Evolutionary conservation across 257 asterid genomes (phyloP).

Genomic region (Solanum appendiculatum): DNA sequence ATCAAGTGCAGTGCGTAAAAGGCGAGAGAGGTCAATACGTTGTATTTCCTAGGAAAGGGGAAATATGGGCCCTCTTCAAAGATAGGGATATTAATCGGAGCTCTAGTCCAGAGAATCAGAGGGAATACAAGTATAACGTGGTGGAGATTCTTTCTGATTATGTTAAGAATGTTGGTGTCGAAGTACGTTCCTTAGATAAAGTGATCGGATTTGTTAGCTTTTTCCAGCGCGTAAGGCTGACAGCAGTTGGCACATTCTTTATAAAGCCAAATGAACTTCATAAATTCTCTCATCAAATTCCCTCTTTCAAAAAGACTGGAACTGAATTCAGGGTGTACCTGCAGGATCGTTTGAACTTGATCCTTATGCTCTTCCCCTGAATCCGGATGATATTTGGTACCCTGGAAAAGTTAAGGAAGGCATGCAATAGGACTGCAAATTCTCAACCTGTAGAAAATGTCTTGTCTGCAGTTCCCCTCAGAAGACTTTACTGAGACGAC

Average conservation of each 20-base stretch:
- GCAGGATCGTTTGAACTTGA: slow-evolving; percentile 72
- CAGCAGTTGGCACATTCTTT: not conserved
- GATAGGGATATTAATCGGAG: slow-evolving; percentile 49
- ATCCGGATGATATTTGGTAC: slow-evolving; percentile 31
- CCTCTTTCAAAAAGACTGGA: slow-evolving; percentile 40
- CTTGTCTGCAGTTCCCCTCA: not conserved
- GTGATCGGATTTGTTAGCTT: slow-evolving; percentile 49
- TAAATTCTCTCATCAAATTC: slow-evolving; percentile 56
- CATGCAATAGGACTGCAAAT: not conserved
- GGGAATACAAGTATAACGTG: slow-evolving; percentile 35
- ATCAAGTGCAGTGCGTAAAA: slow-evolving; percentile 23
- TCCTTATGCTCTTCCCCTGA: slow-evolving; percentile 53
- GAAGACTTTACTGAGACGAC: not conserved
- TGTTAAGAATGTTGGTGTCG: slow-evolving; percentile 21
- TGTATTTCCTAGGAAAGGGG: slow-evolving; percentile 51
- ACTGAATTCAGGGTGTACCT: slow-evolving; percentile 56
- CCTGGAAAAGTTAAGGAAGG: slow-evolving; percentile 18
- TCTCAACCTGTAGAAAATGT: slow-evolving; percentile 3
- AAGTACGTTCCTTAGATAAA: slow-evolving; percentile 46
- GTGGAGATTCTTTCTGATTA: slow-evolving; percentile 60
- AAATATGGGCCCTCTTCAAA: slow-evolving; percentile 68
- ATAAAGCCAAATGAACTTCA: slow-evolving; percentile 27
- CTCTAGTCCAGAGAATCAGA: slow-evolving; percentile 12
- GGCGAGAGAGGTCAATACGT: slow-evolving; percentile 17
- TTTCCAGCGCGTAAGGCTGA: slow-evolving; percentile 28